Conservation (phyloP, 2,329 filamentous ascomycete genomes). For the Arthrobotrys pseudoclavata region DNA sequence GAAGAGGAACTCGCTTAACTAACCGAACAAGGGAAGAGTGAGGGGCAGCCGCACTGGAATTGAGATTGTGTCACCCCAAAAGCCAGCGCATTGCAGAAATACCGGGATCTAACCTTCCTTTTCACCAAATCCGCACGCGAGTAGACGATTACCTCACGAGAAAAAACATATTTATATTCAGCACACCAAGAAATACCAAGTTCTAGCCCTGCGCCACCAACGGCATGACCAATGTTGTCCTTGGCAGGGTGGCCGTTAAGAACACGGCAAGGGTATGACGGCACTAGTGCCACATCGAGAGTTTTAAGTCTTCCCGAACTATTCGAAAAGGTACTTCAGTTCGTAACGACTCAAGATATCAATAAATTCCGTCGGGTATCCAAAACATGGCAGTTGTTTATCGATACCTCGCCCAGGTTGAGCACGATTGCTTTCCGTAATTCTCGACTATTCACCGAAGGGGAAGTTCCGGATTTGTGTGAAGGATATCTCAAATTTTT, state of each 20-base stretch:
- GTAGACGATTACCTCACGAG: too few relatives aligned
- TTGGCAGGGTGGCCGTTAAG: constrained; percentile 6
- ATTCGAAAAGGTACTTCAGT: constrained; percentile 18
- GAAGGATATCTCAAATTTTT: constrained; percentile 12
- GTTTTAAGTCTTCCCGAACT: constrained; percentile 17
- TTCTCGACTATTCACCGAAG: constrained; percentile 2
- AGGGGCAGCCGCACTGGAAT: background rate
- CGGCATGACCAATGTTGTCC: constrained; percentile 17
- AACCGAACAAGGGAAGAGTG: constrained; percentile 17
- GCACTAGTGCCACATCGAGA: constrained; percentile 6
- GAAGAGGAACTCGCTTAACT: background rate
- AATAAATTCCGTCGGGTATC: constrained; percentile 29
- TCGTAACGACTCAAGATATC: constrained; percentile 12
- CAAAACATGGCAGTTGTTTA: constrained; percentile 20
- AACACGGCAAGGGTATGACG: background rate
- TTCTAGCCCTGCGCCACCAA: too few relatives aligned
- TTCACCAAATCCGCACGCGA: too few relatives aligned
- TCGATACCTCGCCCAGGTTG: constrained; percentile 14
- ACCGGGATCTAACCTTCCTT: too few relatives aligned
- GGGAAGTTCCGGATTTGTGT: constrained; percentile 5
- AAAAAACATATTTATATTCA: too few relatives aligned
- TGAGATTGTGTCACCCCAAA: background rate
- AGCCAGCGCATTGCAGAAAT: too few relatives aligned
- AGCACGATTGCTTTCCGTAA: constrained; percentile 17
- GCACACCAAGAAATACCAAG: too few relatives aligned